A percentile compares a stretch with the other conserved stretches of the same genome.
These are phyloP conservation scores for Entonaema liquescens DNA, from an alignment of 495 filamentous ascomycete species.

Conservation along the genomic window DNA sequence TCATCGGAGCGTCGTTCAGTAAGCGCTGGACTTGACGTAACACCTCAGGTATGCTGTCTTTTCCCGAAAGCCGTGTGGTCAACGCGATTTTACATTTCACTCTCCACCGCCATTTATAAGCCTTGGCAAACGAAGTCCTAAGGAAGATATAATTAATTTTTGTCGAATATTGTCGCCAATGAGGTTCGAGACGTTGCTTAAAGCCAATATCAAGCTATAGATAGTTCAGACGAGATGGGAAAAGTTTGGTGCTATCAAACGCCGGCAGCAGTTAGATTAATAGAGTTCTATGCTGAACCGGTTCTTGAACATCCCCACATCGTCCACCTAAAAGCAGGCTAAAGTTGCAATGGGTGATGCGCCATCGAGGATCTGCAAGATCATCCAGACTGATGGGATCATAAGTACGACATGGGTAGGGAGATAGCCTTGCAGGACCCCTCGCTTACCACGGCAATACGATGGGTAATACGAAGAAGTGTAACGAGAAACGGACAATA, in stretches of 20 bases:
- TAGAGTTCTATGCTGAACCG: conserved; percentile 18
- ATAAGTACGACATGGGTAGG: conserved; percentile 35
- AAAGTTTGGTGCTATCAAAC: conserved; percentile 1
- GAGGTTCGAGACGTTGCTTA: conserved; percentile 18
- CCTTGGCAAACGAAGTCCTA: conserved; percentile 1
- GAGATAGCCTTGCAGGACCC: conserved; percentile 14
- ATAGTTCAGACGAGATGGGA: conserved; percentile 25
- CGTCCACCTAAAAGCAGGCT: conserved; percentile 10
- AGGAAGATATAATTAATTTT: conserved; percentile 5
- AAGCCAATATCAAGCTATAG: conserved; percentile 1
- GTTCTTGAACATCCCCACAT: conserved; percentile 36
- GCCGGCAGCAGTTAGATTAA: conserved; percentile 1
- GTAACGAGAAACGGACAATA: conserved; percentile 15
- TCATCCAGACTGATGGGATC: conserved; percentile 45
- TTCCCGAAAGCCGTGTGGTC: neutral
- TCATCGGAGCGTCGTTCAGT: neutral
- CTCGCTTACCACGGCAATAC: conserved; percentile 3
- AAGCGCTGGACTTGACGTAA: conserved; percentile 21
- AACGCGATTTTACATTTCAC: neutral
- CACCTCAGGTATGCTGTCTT: neutral
- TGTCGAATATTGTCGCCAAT: conserved; percentile 8
- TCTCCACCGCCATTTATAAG: neutral
- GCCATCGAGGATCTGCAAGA: conserved; percentile 41
- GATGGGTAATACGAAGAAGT: conserved; percentile 28
- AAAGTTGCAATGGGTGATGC: conserved; percentile 16